Evolutionary conservation across 768 basidiomycete species (phyloP), one percentile per base, ranked within the genome.

Genomic region (Clitopilus hobsonii): DNA sequence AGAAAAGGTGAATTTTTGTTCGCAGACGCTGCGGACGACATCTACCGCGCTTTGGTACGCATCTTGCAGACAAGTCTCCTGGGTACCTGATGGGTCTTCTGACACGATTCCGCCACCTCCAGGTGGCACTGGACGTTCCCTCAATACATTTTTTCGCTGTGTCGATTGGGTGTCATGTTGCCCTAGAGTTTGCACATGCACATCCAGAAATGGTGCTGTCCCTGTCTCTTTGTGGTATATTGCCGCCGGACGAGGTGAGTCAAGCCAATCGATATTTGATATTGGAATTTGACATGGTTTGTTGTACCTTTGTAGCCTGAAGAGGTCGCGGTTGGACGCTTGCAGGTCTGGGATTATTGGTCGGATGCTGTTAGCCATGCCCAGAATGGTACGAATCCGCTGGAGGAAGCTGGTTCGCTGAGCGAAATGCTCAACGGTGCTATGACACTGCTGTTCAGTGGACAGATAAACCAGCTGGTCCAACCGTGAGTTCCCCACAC

Each of bases 31-130:
- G 70, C 71, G 8, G 61, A 60, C 2, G 74, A 74, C 53, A 30
- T 73, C 13, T 58, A 59, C 14, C 55, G 62, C 38, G 65, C 74
- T 41, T 67, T 74, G 64, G 72, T 72, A 57, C 53, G 63, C 16
- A 7, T 18, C n/a, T n/a, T n/a, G n/a, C n/a, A n/a, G 22, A 23
- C 4, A 25, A 2, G 5, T 14, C n/a, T n/a, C n/a, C n/a, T n/a
- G n/a, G n/a, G 49, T 24, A 20, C 16, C 53, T 49, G 13, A 41
- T 28, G 2, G 18, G 1, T 14, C 11, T 26, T 20, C 22, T 20
- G 14, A 22, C 23, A 7, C 16, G 22, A 38, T 45, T 38, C 29
- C 32, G 4, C 54, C 32, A 50, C 24, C 20, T 47, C 38, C 45
- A 58, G 57, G 25, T 54, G 14, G 25, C 45, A 1, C 32, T 58